These are phyloP conservation scores for Schoenoplectus triqueter DNA, from an alignment of 202 grass and related monocot species.

Conservation along the genomic window DNA sequence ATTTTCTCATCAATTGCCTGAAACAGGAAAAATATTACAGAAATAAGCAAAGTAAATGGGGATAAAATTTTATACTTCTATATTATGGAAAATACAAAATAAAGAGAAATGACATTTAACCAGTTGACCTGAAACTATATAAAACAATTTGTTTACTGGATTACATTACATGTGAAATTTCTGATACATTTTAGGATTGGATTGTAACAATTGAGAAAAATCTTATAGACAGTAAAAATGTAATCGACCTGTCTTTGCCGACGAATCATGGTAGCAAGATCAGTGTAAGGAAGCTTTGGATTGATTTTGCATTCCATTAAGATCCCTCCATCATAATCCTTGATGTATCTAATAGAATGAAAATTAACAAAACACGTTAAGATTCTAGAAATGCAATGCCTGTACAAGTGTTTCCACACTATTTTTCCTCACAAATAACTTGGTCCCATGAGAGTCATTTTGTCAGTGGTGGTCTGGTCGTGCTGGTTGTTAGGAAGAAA, in stretches of 20 bases:
- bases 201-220: constrained; percentile 19
- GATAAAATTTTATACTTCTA: not conserved
- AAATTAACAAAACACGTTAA: constrained; percentile 34
- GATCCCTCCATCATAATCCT: constrained; percentile 99
- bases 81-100: not conserved
- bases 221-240: constrained; percentile 26
- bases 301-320: constrained; percentile 99
- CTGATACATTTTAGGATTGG: not conserved
- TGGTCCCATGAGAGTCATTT: not conserved
- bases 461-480: not conserved
- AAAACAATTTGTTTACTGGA: not conserved
- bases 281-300: constrained; percentile 82
- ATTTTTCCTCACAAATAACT: not conserved
- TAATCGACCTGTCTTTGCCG: constrained; percentile 87
- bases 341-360: constrained; percentile 75
- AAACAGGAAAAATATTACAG: constrained; percentile 30
- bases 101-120: not conserved
- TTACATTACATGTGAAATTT: constrained; percentile 19
- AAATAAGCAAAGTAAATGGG: not conserved
- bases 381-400: constrained; percentile 25
- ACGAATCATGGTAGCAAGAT: constrained; percentile 95
- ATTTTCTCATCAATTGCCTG: constrained; percentile 99
- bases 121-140: not conserved
- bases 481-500: not conserved
- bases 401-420: not conserved